Evolutionary conservation across 2,329 filamentous ascomycete genomes (phyloP), one percentile per base, ranked within the genome.

Genomic region (Drechslerella coelobrocha): DNA sequence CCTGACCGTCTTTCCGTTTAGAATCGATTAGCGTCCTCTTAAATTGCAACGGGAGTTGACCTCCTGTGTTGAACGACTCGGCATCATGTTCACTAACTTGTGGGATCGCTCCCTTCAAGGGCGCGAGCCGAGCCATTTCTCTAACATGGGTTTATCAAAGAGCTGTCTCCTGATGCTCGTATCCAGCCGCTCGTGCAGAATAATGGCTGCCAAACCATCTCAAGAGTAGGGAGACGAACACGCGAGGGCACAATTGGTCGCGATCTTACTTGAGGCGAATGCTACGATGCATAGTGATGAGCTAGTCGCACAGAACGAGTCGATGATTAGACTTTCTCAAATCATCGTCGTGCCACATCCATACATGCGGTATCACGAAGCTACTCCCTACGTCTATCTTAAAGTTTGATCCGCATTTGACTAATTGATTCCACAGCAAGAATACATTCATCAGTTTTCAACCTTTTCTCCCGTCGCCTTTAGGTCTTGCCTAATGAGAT

Each of bases 401-500:
- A 63, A 14, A 47, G 60, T 9, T 41, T 48, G 48, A 66, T 53
- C 29, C 37, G 39, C 24, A 29, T 31, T 45, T 34, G 27, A 23
- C 17, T 47, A 21, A 19, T 41, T 27, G 43, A 24, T 61, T 31
- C 47, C 12, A 34, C 53, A 19, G 48, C 39, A 50, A 43, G 29
- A 31, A 31, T 6, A 31, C 12, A 12, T 31, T 19, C 24, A n/a
- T 34, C 29, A 41, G 43, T 69, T 62, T 62, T 27, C 34, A 5
- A 39, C 56, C 61, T 71, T 63, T 60, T 37, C 37, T 60, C 31
- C 48, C 41, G 37, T 59, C 39, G 48, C 51, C 43, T 41, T 61
- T 57, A 29, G 34, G 52, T 63, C 48, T 71, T 62, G 57, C 65
- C 65, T 57, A 59, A 63, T 63, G 21, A n/a, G 52, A 59, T 29